phyloP scores from a whole-genome alignment of 768 basidiomycete species.

The Panus rudis region DNA sequence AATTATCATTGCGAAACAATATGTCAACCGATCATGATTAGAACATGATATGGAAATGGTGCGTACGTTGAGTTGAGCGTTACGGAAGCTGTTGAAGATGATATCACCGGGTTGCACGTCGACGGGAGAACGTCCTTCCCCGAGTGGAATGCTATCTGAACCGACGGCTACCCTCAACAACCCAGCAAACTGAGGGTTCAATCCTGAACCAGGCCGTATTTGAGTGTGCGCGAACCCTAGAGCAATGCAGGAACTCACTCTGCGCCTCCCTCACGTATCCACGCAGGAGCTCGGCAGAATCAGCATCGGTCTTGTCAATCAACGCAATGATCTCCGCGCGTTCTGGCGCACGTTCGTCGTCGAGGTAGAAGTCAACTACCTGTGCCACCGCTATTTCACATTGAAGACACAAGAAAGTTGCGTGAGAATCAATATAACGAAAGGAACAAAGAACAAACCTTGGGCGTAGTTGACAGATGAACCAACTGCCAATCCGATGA shows the following conservation, averaged over 20 bases:
- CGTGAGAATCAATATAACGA: not conserved
- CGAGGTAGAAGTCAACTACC: slow-evolving; percentile 50
- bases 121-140: slow-evolving; percentile 26
- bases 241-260: too few relatives aligned
- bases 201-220: too few relatives aligned
- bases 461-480: slow-evolving; percentile 43
- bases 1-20: too few relatives aligned
- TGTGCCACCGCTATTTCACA: slow-evolving; percentile 38
- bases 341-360: slow-evolving; percentile 33
- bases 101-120: slow-evolving; percentile 34
- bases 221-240: too few relatives aligned
- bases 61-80: slow-evolving; percentile 41
- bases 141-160: slow-evolving; percentile 30
- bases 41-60: too few relatives aligned
- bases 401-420: not conserved
- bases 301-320: slow-evolving; percentile 23
- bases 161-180: slow-evolving; percentile 32
- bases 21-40: too few relatives aligned
- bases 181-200: slow-evolving; percentile 34
- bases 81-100: slow-evolving; percentile 34
- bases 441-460: slow-evolving; percentile 22
- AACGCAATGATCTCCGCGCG: slow-evolving; percentile 32
- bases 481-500: slow-evolving; percentile 41
- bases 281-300: slow-evolving; percentile 29
- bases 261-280: slow-evolving; percentile 50